Evolutionary conservation across 495 filamentous ascomycete genomes (phyloP).

Genomic region (Neurospora sp.): DNA sequence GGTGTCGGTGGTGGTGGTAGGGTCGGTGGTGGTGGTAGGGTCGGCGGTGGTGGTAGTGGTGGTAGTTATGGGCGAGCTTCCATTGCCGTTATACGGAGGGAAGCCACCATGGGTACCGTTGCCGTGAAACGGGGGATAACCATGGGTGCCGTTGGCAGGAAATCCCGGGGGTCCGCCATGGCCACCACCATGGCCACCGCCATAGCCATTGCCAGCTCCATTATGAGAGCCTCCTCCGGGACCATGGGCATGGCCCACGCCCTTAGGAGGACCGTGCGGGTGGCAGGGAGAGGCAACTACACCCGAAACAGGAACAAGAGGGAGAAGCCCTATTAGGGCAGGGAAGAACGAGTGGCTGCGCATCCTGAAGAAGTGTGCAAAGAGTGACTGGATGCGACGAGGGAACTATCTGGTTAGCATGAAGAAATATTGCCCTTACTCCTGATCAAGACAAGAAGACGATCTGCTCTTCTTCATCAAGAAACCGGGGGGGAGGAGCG

Average conservation of each 20-base stretch:
- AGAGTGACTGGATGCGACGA: conserved; percentile 3
- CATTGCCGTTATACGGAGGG: background rate
- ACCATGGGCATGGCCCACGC: background rate
- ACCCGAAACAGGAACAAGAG: background rate
- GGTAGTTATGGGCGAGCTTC: conserved; percentile 2
- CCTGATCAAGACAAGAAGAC: background rate
- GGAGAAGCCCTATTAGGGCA: conserved; percentile 4
- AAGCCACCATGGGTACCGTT: background rate
- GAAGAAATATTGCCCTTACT: conserved; percentile 2
- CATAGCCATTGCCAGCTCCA: background rate
- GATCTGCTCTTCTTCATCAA: background rate
- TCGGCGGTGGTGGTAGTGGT: background rate
- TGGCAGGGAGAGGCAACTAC: background rate
- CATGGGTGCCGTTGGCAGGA: background rate
- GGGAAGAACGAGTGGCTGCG: conserved; percentile 7
- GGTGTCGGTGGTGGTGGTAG: conserved; percentile 1
- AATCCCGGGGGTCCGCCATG: background rate
- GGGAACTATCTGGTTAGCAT: background rate
- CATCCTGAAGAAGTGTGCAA: conserved; percentile 2
- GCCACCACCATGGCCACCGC: background rate
- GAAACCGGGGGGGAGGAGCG: background rate
- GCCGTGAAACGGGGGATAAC: background rate
- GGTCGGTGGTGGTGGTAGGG: background rate
- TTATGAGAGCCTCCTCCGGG: background rate
- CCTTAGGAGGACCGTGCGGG: background rate